phyloP scores from a whole-genome alignment of 2,329 filamentous ascomycete species.

The Alternaria solani region DNA sequence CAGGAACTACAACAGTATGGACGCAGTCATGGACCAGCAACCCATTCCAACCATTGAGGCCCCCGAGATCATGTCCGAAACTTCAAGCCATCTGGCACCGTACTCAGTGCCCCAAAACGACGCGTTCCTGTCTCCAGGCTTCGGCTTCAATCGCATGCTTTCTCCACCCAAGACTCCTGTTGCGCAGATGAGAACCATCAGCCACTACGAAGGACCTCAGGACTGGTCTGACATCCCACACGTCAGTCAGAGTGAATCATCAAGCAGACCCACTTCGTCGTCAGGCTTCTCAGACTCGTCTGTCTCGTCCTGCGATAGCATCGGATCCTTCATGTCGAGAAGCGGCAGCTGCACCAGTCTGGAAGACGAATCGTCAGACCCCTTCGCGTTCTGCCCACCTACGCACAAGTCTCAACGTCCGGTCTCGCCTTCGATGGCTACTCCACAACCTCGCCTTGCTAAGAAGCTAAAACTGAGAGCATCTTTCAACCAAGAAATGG shows the following conservation, averaged over 20 bases:
- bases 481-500: slow-evolving; percentile 69
- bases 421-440: slow-evolving; percentile 42
- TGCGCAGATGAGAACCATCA: slow-evolving; percentile 48
- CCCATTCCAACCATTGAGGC: slow-evolving; percentile 61
- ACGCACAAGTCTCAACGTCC: slow-evolving; percentile 37
- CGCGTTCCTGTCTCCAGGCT: slow-evolving; percentile 54
- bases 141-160: slow-evolving; percentile 48
- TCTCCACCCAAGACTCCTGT: slow-evolving; percentile 61
- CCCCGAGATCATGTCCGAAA: slow-evolving; percentile 48
- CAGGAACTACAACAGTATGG: slow-evolving; percentile 32
- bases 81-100: slow-evolving; percentile 35
- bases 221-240: slow-evolving; percentile 46
- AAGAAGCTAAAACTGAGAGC: slow-evolving; percentile 56
- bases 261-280: slow-evolving; percentile 65
- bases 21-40: slow-evolving; percentile 38
- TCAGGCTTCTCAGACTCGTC: slow-evolving; percentile 70
- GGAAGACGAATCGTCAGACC: slow-evolving; percentile 66
- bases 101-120: slow-evolving; percentile 41
- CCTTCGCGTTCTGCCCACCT: slow-evolving; percentile 59
- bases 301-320: slow-evolving; percentile 65
- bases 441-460: slow-evolving; percentile 34
- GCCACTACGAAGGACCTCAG: slow-evolving; percentile 37
- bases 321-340: slow-evolving; percentile 64
- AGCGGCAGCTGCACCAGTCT: slow-evolving; percentile 68
- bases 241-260: slow-evolving; percentile 51